phyloP scores from a whole-genome alignment of 257 asterid species.

The Gynochthodes officinalis region DNA sequence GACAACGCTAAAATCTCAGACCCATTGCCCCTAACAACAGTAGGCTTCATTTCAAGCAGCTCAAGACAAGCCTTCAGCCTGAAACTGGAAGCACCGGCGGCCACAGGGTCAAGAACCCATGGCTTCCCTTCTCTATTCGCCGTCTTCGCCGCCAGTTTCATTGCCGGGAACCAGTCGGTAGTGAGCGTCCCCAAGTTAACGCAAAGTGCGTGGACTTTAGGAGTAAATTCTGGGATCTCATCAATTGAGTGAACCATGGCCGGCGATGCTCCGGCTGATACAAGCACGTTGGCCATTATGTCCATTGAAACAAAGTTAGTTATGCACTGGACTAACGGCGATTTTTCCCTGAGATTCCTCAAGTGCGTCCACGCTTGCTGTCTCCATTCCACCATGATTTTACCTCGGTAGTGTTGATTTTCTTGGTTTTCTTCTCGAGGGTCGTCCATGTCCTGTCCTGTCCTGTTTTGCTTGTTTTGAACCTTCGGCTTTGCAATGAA shows the following conservation, averaged over 20 bases:
- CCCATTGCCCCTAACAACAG: slow-evolving; percentile 86
- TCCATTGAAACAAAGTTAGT: slow-evolving; percentile 92
- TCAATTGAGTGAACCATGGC: slow-evolving; percentile 79
- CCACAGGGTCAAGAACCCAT: slow-evolving; percentile 98
- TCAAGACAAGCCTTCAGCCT: slow-evolving; percentile 77
- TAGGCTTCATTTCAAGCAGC: slow-evolving; percentile 55
- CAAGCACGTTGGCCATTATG: slow-evolving; percentile 75
- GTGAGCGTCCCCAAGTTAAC: slow-evolving; percentile 81
- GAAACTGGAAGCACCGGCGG: slow-evolving; percentile 74
- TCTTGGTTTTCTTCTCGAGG: background rate
- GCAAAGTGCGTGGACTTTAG: slow-evolving; percentile 64
- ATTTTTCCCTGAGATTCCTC: slow-evolving; percentile 33
- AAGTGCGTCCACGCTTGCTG: slow-evolving; percentile 56
- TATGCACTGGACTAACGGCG: slow-evolving; percentile 87
- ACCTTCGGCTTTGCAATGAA: background rate
- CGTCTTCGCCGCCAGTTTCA: slow-evolving; percentile 65
- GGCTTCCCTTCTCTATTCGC: slow-evolving; percentile 54
- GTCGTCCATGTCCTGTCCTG: background rate
- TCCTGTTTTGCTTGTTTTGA: background rate
- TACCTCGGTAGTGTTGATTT: no score
- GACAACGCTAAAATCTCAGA: slow-evolving; percentile 87
- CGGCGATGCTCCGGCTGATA: slow-evolving; percentile 91
- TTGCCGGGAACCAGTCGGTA: slow-evolving; percentile 75
- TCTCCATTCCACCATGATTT: slow-evolving; percentile 24
- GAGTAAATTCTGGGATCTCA: slow-evolving; percentile 85